Conservation (phyloP, 768 basidiomycete species). For the Collybiopsis luxurians region DNA sequence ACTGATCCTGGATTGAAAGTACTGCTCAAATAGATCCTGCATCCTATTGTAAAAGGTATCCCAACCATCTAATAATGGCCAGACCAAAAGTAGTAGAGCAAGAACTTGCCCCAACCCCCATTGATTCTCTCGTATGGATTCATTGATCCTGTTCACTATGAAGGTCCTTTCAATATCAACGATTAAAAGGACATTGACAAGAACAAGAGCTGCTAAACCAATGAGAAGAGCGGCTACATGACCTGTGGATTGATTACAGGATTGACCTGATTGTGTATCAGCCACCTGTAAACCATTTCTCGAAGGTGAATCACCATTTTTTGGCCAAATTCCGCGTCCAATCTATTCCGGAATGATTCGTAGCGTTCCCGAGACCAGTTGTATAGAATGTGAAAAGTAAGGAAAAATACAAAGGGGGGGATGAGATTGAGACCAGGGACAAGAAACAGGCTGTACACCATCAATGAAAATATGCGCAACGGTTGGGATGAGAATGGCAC, state of each 20-base stretch:
- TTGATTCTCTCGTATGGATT: background rate
- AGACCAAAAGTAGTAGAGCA: constrained; percentile 18
- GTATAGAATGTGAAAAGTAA: constrained; percentile 10
- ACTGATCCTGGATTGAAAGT: too few species aligned
- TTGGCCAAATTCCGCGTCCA: background rate
- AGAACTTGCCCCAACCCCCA: constrained; percentile 21
- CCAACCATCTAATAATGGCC: constrained; percentile 13
- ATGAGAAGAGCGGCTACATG: background rate
- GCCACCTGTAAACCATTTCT: too few species aligned
- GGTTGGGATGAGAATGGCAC: background rate
- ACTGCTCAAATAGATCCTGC: too few species aligned
- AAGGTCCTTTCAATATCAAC: background rate
- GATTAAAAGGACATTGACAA: background rate
- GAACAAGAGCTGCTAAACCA: background rate
- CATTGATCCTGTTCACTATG: constrained; percentile 6
- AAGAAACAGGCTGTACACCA: constrained; percentile 17
- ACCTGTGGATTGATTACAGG: background rate
- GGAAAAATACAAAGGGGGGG: constrained; percentile 14
- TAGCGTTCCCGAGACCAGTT: constrained; percentile 8
- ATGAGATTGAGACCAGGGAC: constrained; percentile 10
- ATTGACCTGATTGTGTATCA: too few species aligned
- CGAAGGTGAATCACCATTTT: too few species aligned
- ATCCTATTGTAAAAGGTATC: too few species aligned
- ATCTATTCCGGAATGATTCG: constrained; percentile 18
- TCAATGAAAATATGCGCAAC: constrained; percentile 14